These are phyloP conservation scores for Phytophthora uliginosa DNA, from an alignment of 352 stramenopile genomes.

Conservation along the genomic window DNA sequence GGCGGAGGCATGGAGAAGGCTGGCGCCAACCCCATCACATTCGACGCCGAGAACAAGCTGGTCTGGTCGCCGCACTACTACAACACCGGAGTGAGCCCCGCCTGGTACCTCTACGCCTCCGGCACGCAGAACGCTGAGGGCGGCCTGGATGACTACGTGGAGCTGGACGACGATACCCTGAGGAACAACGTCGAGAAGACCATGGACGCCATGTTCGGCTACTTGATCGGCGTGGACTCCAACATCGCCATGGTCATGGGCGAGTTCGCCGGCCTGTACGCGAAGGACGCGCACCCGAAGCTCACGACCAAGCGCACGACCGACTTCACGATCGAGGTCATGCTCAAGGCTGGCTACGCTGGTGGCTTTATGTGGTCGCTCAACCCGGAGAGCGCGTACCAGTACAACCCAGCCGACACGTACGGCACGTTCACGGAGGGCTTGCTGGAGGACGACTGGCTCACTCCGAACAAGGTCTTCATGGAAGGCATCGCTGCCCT, in stretches of 20 bases:
- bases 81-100: constrained; percentile 69
- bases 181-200: constrained; percentile 62
- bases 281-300: constrained; percentile 55
- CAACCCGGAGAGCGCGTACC: constrained; percentile 78
- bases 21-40: constrained; percentile 42
- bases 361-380: constrained; percentile 83
- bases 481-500: constrained; percentile 61
- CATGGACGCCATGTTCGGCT: constrained; percentile 76
- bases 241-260: constrained; percentile 63
- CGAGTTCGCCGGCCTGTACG: constrained; percentile 72
- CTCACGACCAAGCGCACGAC: constrained; percentile 72
- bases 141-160: constrained; percentile 37
- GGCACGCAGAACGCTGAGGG: constrained; percentile 36
- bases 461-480: constrained; percentile 73
- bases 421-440: constrained; percentile 67
- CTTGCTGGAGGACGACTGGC: constrained; percentile 70
- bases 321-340: constrained; percentile 70
- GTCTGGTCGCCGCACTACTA: constrained; percentile 83
- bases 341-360: constrained; percentile 58
- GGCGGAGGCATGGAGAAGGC: constrained; percentile 63
- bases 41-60: constrained; percentile 59
- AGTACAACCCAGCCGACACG: constrained; percentile 73
- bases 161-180: constrained; percentile 58
- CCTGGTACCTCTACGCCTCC: constrained; percentile 66
- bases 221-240: constrained; percentile 48